Evolutionary conservation across 1,139 yeast species (phyloP).

Genomic region (Zygoascus meyerae): DNA sequence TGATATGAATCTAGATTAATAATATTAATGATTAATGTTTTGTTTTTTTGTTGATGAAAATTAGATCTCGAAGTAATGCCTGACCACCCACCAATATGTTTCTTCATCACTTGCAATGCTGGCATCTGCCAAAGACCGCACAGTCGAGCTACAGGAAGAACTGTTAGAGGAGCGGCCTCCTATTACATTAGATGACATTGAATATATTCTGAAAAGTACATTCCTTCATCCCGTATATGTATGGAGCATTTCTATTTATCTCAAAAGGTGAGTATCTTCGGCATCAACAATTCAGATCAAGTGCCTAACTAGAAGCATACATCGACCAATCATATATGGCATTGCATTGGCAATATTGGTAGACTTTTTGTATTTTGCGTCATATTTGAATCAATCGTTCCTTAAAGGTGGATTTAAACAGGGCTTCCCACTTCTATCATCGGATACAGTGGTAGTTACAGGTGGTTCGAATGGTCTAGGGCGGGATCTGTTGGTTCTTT

Average conservation of each 20-base stretch:
- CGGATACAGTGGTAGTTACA: constrained; percentile 46
- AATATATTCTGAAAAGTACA: constrained; percentile 17
- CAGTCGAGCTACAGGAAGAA: constrained; percentile 6
- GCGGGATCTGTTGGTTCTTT: constrained; percentile 36
- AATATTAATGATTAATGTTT: background rate
- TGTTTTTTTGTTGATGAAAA: background rate
- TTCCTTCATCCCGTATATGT: constrained; percentile 20
- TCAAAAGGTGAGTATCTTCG: constrained; percentile 14
- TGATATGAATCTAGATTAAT: background rate
- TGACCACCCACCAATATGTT: background rate
- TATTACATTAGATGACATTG: constrained; percentile 12
- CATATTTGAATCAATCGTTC: constrained; percentile 15
- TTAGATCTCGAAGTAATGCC: background rate
- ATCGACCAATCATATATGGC: background rate
- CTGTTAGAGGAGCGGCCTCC: constrained; percentile 9
- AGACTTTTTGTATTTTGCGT: constrained; percentile 13
- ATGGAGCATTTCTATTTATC: constrained; percentile 19
- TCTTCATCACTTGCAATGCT: background rate
- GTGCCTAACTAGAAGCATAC: background rate
- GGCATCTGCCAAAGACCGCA: background rate
- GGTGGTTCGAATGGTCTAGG: constrained; percentile 69
- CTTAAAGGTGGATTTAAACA: constrained; percentile 19
- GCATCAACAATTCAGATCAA: background rate
- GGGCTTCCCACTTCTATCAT: constrained; percentile 14
- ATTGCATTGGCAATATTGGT: constrained; percentile 13